Conservation (phyloP, 2,329 filamentous ascomycete species). For the Exserohilum turcica region DNA sequence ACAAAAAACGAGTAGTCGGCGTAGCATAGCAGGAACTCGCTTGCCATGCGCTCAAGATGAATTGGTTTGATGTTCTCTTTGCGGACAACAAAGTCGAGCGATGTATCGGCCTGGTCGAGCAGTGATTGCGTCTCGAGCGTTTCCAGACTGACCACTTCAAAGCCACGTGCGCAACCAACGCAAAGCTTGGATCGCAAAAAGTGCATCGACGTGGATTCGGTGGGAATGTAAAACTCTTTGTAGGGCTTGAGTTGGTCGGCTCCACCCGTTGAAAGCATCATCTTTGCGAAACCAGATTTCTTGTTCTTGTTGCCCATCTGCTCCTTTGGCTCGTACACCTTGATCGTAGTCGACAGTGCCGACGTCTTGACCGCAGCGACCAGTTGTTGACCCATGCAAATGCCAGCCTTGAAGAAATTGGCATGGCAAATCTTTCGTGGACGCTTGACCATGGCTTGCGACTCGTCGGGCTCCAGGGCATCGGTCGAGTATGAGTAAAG, state of each 20-base stretch:
- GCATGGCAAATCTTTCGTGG: constrained; percentile 97
- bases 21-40: constrained; percentile 97
- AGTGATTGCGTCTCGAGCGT: constrained; percentile 98
- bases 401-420: constrained; percentile 97
- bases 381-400: constrained; percentile 89
- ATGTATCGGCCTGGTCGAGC: constrained; percentile 96
- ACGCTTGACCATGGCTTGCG: constrained; percentile 74
- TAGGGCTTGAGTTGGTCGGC: constrained; percentile 89
- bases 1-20: constrained; percentile 99
- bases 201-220: constrained; percentile 96
- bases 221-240: constrained; percentile 95
- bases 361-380: constrained; percentile 97
- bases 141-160: constrained; percentile 95
- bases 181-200: constrained; percentile 97
- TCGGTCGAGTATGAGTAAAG: constrained; percentile 87
- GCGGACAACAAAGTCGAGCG: constrained; percentile 92
- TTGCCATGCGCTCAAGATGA: constrained; percentile 94
- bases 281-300: constrained; percentile 92
- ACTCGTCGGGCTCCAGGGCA: constrained; percentile 81
- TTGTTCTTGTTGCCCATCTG: constrained; percentile 92
- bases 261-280: constrained; percentile 86
- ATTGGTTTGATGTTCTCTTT: constrained; percentile 94
- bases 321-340: constrained; percentile 98
- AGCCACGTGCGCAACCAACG: constrained; percentile 92
- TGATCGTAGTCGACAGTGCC: constrained; percentile 92